Conservation (phyloP, 371 early-diverging fungal species). For the Lichtheimia corymbifera region DNA sequence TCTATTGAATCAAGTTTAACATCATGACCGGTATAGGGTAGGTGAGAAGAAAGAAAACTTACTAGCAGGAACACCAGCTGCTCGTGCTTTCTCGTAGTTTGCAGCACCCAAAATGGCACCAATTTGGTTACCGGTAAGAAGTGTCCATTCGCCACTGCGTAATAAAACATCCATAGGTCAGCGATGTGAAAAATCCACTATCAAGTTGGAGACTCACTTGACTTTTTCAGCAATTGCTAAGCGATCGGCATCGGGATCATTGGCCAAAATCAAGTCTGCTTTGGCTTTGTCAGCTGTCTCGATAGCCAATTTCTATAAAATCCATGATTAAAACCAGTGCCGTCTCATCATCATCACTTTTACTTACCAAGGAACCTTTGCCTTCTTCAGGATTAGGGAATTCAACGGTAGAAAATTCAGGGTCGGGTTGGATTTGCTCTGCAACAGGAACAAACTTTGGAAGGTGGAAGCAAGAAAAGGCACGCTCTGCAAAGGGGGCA, state of each 20-base stretch:
- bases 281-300: conserved; percentile 64
- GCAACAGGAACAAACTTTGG: conserved; percentile 64
- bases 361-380: conserved; percentile 73
- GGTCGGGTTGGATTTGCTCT: conserved; percentile 81
- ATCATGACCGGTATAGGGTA: not conserved
- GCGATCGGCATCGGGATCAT: conserved; percentile 98
- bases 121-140: conserved; percentile 91
- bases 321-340: not conserved
- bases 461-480: conserved; percentile 71
- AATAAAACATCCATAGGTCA: not conserved
- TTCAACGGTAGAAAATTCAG: conserved; percentile 92
- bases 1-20: conserved; percentile 29
- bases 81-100: conserved; percentile 62
- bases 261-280: conserved; percentile 84
- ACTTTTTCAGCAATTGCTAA: conserved; percentile 87
- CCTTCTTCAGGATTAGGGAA: conserved; percentile 95
- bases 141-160: conserved; percentile 70
- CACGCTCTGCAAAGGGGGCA: conserved; percentile 68
- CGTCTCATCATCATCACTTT: not conserved
- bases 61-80: conserved; percentile 54
- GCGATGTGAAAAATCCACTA: not conserved
- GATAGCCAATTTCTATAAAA: conserved; percentile 65
- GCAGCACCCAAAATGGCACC: conserved; percentile 84
- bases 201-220: conserved; percentile 22
- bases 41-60: conserved; percentile 6